Evolutionary conservation across 108 stramenopile genomes (phyloP), one percentile per base, ranked within the genome.

Genomic region (Cyclotella distinguenda): DNA sequence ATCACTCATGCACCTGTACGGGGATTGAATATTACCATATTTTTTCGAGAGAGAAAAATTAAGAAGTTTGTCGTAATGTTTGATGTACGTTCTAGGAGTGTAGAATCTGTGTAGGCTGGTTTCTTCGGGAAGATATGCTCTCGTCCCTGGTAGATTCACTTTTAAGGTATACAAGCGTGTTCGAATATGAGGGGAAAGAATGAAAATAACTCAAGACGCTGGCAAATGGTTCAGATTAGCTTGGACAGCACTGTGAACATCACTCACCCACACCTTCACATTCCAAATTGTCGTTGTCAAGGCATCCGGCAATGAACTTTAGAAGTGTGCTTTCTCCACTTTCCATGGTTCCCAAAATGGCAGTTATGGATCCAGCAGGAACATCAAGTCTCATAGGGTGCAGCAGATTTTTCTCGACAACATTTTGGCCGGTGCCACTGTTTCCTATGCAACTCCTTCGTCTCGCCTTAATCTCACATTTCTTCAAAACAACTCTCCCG

Each of bases 91-190:
- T 27, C 72, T 49, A 12, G 75, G 75, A 18, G 85, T 83, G 57
- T 70, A 85, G 59, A 86, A 86, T 33, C 82, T 68, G 60, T 82
- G 82, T 13, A 86, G 63, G 26, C 51, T 51, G 50, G 73, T 80
- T 44, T 86, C 72, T 50, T 83, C 71, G 4, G 79, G 82, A 31
- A 82, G 71, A 72, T 72, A 81, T 5, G 79, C 61, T 4, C 44
- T 65, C 11, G 51, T 18, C 35, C 85, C 85, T 10, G 81, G 72
- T 21, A 86, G 58, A 39, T 78, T 57, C 13, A 86, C 79, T 80
- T 26, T 18, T 9, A 23, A 31, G 18, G 43, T 12, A 45, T 12
- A 61, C 12, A 36, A 18, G 12, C 19, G 30, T 8, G 60, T n/a
- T n/a, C n/a, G n/a, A n/a, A n/a, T n/a, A 5, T 55, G 1, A 21